phyloP scores from a whole-genome alignment of 1,284 basidiomycete species.

The Tausonia pullulans region DNA sequence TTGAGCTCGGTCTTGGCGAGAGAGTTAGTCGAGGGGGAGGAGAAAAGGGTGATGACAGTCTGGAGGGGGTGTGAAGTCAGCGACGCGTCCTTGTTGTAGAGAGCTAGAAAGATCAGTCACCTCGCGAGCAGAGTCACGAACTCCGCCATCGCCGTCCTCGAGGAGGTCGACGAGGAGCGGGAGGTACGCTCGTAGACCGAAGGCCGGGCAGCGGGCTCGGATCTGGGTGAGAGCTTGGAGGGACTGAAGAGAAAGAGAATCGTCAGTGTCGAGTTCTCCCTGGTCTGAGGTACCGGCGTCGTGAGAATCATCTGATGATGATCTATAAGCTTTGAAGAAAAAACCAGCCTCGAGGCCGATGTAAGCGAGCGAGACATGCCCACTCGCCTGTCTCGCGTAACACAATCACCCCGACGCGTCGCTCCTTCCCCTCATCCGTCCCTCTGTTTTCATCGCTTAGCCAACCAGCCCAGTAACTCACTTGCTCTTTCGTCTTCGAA shows the following conservation, averaged over 20 bases:
- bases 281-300: too few relatives aligned
- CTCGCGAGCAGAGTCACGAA: slow-evolving; percentile 67
- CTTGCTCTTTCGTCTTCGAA: slow-evolving; percentile 8
- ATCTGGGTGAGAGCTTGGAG: not conserved
- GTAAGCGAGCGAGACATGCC: too few relatives aligned
- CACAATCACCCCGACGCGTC: too few relatives aligned
- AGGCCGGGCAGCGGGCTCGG: slow-evolving; percentile 37
- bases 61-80: slow-evolving; percentile 23
- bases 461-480: not conserved
- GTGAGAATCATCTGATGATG: too few relatives aligned
- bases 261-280: too few relatives aligned
- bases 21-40: slow-evolving; percentile 64
- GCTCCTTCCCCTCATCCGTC: too few relatives aligned
- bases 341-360: too few relatives aligned
- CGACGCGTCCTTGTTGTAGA: too few relatives aligned
- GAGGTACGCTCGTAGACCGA: slow-evolving; percentile 76
- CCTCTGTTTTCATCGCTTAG: too few relatives aligned
- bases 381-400: too few relatives aligned
- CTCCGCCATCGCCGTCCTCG: slow-evolving; percentile 80
- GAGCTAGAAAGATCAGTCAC: slow-evolving; percentile 20
- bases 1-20: slow-evolving; percentile 85
- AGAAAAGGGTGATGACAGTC: slow-evolving; percentile 73
- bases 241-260: not conserved
- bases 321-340: too few relatives aligned
- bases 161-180: slow-evolving; percentile 67